Evolutionary conservation across 768 basidiomycete genomes (phyloP).

Genomic region (Epithele typhae): DNA sequence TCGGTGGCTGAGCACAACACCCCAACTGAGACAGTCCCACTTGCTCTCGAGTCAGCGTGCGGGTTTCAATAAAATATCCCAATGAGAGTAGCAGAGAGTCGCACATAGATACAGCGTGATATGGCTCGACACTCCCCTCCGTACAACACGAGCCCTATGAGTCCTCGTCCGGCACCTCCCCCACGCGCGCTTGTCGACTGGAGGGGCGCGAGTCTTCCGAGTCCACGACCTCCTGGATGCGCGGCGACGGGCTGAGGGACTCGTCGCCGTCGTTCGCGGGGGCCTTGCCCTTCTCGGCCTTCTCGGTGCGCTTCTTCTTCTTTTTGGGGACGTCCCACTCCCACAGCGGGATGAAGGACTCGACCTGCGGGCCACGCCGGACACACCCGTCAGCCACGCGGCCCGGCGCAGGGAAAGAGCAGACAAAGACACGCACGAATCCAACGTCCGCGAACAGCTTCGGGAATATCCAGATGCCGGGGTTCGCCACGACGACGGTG

Average conservation of each 20-base stretch:
- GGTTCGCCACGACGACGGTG: conserved; percentile 79
- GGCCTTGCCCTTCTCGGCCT: conserved; percentile 41
- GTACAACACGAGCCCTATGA: conserved; percentile 15
- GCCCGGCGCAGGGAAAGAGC: not conserved
- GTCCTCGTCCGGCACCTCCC: conserved; percentile 29
- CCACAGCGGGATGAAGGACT: conserved; percentile 95
- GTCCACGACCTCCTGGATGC: conserved; percentile 19
- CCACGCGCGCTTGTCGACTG: conserved; percentile 28
- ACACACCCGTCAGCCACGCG: too few relatives aligned
- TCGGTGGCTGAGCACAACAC: too few relatives aligned
- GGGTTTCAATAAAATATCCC: conserved; percentile 7
- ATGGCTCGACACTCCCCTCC: not conserved
- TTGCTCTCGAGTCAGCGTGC: too few relatives aligned
- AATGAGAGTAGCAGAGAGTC: conserved; percentile 6
- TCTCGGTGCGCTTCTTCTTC: conserved; percentile 65
- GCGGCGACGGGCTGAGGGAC: conserved; percentile 7
- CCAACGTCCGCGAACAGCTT: conserved; percentile 97
- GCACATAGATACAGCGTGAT: conserved; percentile 18
- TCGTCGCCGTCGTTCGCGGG: conserved; percentile 26
- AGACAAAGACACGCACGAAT: conserved; percentile 65
- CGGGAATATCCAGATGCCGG: conserved; percentile 99
- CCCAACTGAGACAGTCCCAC: too few relatives aligned
- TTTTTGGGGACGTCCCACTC: conserved; percentile 88
- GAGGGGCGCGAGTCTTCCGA: conserved; percentile 29
- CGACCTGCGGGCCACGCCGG: conserved; percentile 54